Base-by-base conservation (phyloP, 164 flowering plant genomes). In the Magnolia kwangsiensis region DNA sequence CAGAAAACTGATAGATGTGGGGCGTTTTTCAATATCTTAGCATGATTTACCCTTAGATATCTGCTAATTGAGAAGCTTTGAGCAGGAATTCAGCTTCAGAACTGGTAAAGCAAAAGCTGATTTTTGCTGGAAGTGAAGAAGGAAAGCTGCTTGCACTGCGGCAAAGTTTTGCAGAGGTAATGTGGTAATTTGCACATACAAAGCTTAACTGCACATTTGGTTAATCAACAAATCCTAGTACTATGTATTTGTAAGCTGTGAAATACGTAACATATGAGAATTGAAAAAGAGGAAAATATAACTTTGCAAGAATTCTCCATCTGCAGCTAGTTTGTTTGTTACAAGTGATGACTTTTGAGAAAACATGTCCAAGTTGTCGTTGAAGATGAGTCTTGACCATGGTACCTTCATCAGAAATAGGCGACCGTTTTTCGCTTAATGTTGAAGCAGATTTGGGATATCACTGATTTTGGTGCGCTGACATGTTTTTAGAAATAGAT, bases 141-240 rank as follows among this genome's bases (percentile, higher is more conserved):
- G 98, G 99, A 80, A 96, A 94, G 83, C 89, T 93, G 76, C 79
- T 96, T 75, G 99, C 97, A 49, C 88, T 96, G 81, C 91, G 95
- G 63, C 98, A 96, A 84, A 91, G 83, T 83, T 96, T 96, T 86
- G 78, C 86, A 58, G 91, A 94, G 98, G 99, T 94, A 88, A 74
- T 79, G 69, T 67, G 67, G 67, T 64, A 31, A 19, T 67, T 31
- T 69, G 29, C 5, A 59, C 31, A 27, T 27, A 19, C 10, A 64
- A 64, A 64, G 10, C 21, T 21, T n/a, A 64, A 10, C 24, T 64
- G 67, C 7, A n/a, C 19, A 19, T 64, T 55, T n/a, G 21, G 5
- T 20, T 64, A 20, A 64, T 8, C 10, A 8, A 21, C 29, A 14
- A 68, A 68, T 19, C 50, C 50, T 31, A 29, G 29, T 14, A 11